Evolutionary conservation across 2,329 filamentous ascomycete genomes (phyloP).

Genomic region (Dothideomycetes sp.): DNA sequence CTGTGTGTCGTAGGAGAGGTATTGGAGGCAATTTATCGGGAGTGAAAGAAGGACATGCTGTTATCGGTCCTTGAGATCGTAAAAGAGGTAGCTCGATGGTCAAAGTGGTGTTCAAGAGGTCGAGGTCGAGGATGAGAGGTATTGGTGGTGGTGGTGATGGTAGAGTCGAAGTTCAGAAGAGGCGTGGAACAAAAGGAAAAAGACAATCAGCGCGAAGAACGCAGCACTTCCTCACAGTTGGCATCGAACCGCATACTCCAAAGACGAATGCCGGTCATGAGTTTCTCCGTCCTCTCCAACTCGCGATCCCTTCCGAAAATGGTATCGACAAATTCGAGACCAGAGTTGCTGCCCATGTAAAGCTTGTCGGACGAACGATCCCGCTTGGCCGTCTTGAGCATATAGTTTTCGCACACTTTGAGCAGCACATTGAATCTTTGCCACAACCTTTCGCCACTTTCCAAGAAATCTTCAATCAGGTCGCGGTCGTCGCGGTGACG

Average conservation of each 20-base stretch:
- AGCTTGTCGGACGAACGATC: constrained; percentile 54
- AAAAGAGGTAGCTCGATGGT: no score
- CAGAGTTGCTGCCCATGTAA: constrained; percentile 82
- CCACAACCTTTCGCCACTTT: constrained; percentile 77
- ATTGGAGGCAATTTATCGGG: no score
- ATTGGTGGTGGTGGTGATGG: no score
- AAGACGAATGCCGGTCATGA: constrained; percentile 79
- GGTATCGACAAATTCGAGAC: constrained; percentile 89
- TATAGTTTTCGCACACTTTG: constrained; percentile 85
- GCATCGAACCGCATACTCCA: constrained; percentile 94
- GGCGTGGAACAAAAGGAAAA: no score
- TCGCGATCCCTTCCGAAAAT: constrained; percentile 90
- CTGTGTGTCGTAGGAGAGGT: no score
- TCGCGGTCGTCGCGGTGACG: constrained; percentile 65
- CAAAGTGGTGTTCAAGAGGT: no score
- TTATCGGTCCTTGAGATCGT: no score
- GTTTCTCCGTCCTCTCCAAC: constrained; percentile 78
- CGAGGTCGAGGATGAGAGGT: no score
- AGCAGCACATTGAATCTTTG: constrained; percentile 76
- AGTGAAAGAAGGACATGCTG: no score
- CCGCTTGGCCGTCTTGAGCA: constrained; percentile 80
- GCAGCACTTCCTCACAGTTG: constrained; percentile 85
- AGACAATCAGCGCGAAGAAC: background rate
- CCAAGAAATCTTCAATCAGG: constrained; percentile 82
- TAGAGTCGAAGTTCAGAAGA: no score